phyloP scores from a whole-genome alignment of 768 basidiomycete genomes.

The Pulveroboletus sp. region DNA sequence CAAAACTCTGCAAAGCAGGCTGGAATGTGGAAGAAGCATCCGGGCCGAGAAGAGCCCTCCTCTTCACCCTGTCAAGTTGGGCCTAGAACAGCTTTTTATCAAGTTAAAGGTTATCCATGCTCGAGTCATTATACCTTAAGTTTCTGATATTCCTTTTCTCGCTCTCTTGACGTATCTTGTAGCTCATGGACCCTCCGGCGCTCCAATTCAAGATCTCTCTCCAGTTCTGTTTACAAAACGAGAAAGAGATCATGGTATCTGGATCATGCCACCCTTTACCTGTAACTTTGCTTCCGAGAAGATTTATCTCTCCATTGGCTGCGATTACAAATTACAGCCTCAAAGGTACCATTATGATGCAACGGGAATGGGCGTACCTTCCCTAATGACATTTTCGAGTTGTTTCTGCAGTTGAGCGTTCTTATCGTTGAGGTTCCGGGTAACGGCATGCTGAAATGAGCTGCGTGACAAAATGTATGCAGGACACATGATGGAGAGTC shows the following conservation, averaged over 20 bases:
- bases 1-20: conserved; percentile 17
- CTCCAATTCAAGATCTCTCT: conserved; percentile 79
- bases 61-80: conserved; percentile 81
- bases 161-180: conserved; percentile 70
- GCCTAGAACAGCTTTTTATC: conserved; percentile 37
- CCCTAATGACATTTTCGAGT: conserved; percentile 78
- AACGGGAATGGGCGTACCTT: conserved; percentile 52
- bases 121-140: conserved; percentile 53
- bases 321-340: background rate
- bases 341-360: background rate
- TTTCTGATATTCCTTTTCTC: conserved; percentile 86
- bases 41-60: conserved; percentile 69
- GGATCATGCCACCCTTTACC: conserved; percentile 37
- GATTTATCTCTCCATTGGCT: conserved; percentile 77
- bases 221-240: conserved; percentile 51
- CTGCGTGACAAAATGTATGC: conserved; percentile 9
- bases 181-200: conserved; percentile 70
- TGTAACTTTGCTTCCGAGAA: conserved; percentile 66
- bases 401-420: conserved; percentile 83
- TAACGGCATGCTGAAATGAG: conserved; percentile 81
- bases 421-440: conserved; percentile 79
- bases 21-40: conserved; percentile 14
- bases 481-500: background rate
- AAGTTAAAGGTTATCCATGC: background rate
- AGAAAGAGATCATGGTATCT: background rate